A percentile compares a stretch with the other conserved stretches of the same genome.
Conservation (phyloP, 2,329 filamentous ascomycete genomes). For the Beauveria brongniartii region DNA sequence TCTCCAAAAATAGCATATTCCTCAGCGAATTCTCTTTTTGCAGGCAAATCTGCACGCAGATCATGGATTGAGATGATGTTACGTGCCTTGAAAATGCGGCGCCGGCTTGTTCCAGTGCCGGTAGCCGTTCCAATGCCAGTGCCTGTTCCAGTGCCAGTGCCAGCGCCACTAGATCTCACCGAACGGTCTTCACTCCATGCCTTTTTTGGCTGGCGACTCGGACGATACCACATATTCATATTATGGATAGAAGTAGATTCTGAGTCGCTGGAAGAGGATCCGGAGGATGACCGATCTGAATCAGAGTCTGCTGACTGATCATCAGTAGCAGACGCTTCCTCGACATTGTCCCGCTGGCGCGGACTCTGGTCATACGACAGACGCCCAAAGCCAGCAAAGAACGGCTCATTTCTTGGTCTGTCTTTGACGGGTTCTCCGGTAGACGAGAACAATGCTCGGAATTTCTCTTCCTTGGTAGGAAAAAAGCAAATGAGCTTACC, state of each 20-base stretch:
- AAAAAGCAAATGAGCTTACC: constrained; percentile 61
- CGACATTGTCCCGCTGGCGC: constrained; percentile 36
- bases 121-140: constrained; percentile 36
- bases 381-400: constrained; percentile 50
- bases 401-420: constrained; percentile 44
- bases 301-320: constrained; percentile 35
- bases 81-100: constrained; percentile 43
- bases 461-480: constrained; percentile 57
- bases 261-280: constrained; percentile 50
- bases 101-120: constrained; percentile 44
- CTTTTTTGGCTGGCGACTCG: constrained; percentile 43
- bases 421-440: constrained; percentile 38
- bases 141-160: constrained; percentile 51
- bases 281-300: constrained; percentile 40
- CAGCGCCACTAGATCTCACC: constrained; percentile 51
- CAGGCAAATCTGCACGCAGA: constrained; percentile 63
- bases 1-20: constrained; percentile 81
- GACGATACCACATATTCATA: constrained; percentile 48
- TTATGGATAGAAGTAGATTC: constrained; percentile 56
- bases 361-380: constrained; percentile 43
- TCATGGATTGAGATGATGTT: constrained; percentile 70
- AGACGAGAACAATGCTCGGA: constrained; percentile 40
- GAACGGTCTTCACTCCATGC: constrained; percentile 51
- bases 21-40: constrained; percentile 66
- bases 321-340: constrained; percentile 44